Conservation (phyloP, 2,329 filamentous ascomycete species). For the Fusarium sp. region DNA sequence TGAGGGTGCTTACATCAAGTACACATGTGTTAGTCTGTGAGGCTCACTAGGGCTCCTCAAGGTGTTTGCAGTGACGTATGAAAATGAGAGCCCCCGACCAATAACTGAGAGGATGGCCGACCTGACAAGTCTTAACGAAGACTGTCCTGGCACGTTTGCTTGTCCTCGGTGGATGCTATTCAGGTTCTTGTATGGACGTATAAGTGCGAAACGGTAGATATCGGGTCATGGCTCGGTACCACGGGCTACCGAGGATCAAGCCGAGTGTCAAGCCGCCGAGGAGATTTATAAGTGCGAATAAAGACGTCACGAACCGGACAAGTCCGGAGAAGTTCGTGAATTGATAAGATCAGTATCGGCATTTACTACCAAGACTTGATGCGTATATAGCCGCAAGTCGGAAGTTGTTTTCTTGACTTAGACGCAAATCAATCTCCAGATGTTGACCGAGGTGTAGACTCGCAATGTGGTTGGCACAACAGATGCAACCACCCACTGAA, state of each 20-base stretch:
- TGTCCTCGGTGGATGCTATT: not conserved
- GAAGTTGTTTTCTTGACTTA: conserved; percentile 21
- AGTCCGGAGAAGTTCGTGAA: conserved; percentile 28
- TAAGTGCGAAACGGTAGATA: conserved; percentile 34
- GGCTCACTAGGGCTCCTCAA: not conserved
- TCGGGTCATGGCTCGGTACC: conserved; percentile 40
- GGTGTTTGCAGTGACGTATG: not conserved
- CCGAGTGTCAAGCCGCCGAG: conserved; percentile 39
- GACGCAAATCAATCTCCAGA: conserved; percentile 41
- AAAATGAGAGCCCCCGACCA: not conserved
- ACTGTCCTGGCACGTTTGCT: not conserved
- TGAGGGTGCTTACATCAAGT: not conserved
- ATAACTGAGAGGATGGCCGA: not conserved
- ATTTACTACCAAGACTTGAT: conserved; percentile 8
- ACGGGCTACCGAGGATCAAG: conserved; percentile 48
- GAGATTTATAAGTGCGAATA: conserved; percentile 23
- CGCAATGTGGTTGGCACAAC: conserved; percentile 24
- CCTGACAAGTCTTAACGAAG: not conserved
- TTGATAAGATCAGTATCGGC: conserved; percentile 33
- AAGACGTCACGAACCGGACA: conserved; percentile 43
- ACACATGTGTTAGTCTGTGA: not conserved
- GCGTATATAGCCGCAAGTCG: conserved; percentile 44
- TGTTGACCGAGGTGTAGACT: conserved; percentile 38
- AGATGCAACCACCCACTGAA: conserved; percentile 18
- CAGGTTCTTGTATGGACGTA: conserved; percentile 24